Conservation (phyloP, 805 yeast species). For the Hanseniaspora pseudoguilliermondii region DNA sequence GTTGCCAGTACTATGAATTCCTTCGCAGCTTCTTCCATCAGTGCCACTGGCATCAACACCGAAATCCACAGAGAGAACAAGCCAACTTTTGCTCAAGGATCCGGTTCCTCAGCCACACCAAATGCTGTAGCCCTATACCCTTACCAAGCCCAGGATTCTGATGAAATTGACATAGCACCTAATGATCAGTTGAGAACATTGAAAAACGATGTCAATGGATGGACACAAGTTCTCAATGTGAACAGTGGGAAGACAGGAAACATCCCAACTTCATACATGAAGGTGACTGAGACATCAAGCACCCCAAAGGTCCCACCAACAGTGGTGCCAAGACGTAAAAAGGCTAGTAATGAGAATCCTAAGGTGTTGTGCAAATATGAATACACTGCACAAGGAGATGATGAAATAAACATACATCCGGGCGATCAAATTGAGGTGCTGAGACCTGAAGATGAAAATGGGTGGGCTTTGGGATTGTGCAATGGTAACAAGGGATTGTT, state of each 20-base stretch:
- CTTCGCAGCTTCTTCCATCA: slow-evolving; percentile 13
- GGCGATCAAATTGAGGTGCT: slow-evolving; percentile 66
- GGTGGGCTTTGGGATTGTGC: slow-evolving; percentile 90
- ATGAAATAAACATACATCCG: slow-evolving; percentile 56
- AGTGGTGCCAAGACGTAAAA: slow-evolving; percentile 60
- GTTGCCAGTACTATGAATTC: slow-evolving; percentile 20
- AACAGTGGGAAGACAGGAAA: slow-evolving; percentile 47
- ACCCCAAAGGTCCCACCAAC: slow-evolving; percentile 68
- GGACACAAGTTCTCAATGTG: slow-evolving; percentile 57
- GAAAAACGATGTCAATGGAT: slow-evolving; percentile 72
- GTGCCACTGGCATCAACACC: slow-evolving; percentile 6
- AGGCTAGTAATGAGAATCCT: slow-evolving; percentile 19
- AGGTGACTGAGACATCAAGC: slow-evolving; percentile 28
- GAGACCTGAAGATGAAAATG: slow-evolving; percentile 63
- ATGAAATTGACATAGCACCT: slow-evolving; percentile 50
- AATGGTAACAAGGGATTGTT: slow-evolving; percentile 54
- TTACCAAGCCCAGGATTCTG: slow-evolving; percentile 58
- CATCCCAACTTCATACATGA: slow-evolving; percentile 74
- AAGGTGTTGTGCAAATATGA: slow-evolving; percentile 52
- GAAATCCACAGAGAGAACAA: slow-evolving; percentile 8
- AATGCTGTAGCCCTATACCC: slow-evolving; percentile 44
- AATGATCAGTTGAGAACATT: slow-evolving; percentile 52
- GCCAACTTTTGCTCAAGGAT: slow-evolving; percentile 9
- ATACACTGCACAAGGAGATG: slow-evolving; percentile 64
- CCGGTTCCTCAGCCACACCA: slow-evolving; percentile 11